Conservation (phyloP, 352 stramenopile species). For the Globisporangium yorkense region DNA sequence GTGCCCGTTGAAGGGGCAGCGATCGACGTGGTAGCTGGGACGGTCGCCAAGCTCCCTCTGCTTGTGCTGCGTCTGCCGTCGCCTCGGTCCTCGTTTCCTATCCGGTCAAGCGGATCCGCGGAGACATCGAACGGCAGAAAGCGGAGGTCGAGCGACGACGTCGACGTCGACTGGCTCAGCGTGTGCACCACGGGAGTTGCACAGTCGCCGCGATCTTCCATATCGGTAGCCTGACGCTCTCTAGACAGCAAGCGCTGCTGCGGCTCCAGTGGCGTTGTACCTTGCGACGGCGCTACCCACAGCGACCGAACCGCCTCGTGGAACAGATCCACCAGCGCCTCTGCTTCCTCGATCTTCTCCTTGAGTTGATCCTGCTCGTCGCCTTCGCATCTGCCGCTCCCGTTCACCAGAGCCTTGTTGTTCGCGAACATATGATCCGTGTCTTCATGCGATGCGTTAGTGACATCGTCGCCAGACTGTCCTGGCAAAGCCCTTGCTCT, state of each 20-base stretch:
- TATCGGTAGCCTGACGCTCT: too few relatives aligned
- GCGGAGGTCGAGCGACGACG: conserved; percentile 14
- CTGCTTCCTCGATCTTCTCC: conserved; percentile 8
- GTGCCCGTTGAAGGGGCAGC: background rate
- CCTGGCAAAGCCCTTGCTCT: background rate
- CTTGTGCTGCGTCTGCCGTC: background rate
- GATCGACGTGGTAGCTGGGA: background rate
- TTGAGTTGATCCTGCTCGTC: background rate
- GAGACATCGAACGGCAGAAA: conserved; percentile 10
- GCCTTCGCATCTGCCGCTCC: background rate
- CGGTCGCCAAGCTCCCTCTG: background rate
- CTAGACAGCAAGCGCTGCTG: background rate
- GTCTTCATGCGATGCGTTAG: background rate
- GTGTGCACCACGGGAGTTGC: background rate
- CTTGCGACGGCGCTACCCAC: background rate
- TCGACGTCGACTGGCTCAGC: conserved; percentile 12
- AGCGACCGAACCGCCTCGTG: conserved; percentile 5
- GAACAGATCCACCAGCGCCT: conserved; percentile 3
- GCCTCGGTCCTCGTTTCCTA: background rate
- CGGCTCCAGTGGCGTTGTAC: background rate
- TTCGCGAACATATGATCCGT: background rate
- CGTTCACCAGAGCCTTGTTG: background rate
- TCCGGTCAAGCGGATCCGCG: conserved; percentile 2
- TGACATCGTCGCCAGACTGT: background rate
- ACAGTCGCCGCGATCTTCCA: background rate